Conservation (phyloP, 2,329 filamentous ascomycete species). For the Cytospora leucostoma region DNA sequence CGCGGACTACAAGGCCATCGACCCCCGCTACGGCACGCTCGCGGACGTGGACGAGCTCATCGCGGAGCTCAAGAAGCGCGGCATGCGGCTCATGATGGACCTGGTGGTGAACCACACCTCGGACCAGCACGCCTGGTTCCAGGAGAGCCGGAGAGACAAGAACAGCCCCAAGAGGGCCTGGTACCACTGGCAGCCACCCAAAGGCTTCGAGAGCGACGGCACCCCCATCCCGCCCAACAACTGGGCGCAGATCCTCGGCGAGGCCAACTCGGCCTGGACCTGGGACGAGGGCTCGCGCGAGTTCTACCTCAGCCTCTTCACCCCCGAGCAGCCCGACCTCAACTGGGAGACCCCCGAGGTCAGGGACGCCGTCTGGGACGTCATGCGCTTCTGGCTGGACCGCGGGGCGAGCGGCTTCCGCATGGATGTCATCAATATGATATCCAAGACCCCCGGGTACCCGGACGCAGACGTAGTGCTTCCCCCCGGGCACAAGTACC, state of each 20-base stretch:
- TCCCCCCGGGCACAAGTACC: slow-evolving; percentile 14
- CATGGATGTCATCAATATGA: slow-evolving; percentile 41
- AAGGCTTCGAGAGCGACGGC: slow-evolving; percentile 53
- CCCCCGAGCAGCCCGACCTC: slow-evolving; percentile 71
- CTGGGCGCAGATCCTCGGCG: slow-evolving; percentile 43
- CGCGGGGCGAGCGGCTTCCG: slow-evolving; percentile 67
- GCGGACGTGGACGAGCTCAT: slow-evolving; percentile 67
- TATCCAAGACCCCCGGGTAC: slow-evolving; percentile 20
- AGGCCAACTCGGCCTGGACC: slow-evolving; percentile 46
- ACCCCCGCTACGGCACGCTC: slow-evolving; percentile 67
- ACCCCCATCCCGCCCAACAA: slow-evolving; percentile 64
- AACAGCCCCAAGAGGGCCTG: slow-evolving; percentile 58
- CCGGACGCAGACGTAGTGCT: slow-evolving; percentile 22
- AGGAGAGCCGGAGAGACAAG: slow-evolving; percentile 55
- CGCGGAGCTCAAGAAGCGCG: slow-evolving; percentile 58
- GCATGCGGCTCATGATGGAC: slow-evolving; percentile 71
- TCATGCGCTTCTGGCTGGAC: slow-evolving; percentile 74
- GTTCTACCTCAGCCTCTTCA: slow-evolving; percentile 69
- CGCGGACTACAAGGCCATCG: slow-evolving; percentile 66
- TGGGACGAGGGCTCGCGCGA: slow-evolving; percentile 52
- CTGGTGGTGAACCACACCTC: slow-evolving; percentile 73
- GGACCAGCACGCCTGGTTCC: slow-evolving; percentile 60
- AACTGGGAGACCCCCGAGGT: slow-evolving; percentile 74
- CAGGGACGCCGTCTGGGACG: slow-evolving; percentile 64
- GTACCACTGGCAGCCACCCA: slow-evolving; percentile 67